phyloP scores from a whole-genome alignment of 139 green algal genomes.

The Gonium pectorale region DNA sequence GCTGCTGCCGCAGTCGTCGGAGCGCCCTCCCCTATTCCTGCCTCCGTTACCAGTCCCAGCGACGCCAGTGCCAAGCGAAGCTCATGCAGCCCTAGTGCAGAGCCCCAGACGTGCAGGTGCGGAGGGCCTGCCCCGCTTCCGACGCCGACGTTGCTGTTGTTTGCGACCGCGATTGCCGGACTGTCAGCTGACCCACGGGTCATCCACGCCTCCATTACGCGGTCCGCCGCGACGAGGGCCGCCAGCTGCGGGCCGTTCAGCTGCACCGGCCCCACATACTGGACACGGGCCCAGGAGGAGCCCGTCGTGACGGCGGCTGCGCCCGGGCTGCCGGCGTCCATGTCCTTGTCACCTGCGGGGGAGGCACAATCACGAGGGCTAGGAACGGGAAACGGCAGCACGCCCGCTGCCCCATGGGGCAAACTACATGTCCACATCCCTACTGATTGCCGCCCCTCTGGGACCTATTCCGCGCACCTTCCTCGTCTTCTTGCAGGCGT shows the following conservation, averaged over 20 bases:
- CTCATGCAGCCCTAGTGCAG: background rate
- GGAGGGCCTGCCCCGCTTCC: background rate
- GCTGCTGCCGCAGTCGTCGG: background rate
- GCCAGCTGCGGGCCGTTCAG: background rate
- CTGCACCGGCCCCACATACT: background rate
- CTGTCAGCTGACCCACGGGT: background rate
- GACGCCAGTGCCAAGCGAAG: background rate
- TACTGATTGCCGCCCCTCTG: background rate
- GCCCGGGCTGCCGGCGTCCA: background rate
- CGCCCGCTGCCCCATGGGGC: background rate
- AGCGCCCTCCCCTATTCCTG: background rate
- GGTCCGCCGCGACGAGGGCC: background rate
- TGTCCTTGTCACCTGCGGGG: background rate
- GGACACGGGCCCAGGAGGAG: background rate
- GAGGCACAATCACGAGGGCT: no score
- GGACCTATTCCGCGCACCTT: background rate
- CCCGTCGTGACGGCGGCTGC: background rate
- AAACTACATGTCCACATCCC: background rate
- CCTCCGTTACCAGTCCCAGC: background rate
- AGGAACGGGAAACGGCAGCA: background rate
- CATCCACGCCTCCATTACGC: background rate
- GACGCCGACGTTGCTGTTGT: background rate
- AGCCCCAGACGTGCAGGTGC: background rate
- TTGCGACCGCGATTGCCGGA: background rate
- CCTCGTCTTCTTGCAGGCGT: background rate